Evolutionary conservation across 192 early-diverging fungal species (phyloP).

Genomic region (Jimgerdemannia flammicorona): DNA sequence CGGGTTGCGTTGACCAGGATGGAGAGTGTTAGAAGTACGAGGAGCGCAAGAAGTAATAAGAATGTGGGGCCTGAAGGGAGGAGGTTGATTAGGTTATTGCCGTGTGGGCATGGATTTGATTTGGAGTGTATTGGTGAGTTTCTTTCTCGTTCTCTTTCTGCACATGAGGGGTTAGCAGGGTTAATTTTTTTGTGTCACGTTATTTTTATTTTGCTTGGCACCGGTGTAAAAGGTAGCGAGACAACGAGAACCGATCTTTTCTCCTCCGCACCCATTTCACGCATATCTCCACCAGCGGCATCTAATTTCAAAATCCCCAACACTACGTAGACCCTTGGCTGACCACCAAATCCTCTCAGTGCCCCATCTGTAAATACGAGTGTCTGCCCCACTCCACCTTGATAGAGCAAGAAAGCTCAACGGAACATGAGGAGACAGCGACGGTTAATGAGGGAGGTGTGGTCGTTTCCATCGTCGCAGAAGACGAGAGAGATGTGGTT

Average conservation of each 20-base stretch:
- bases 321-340: background rate
- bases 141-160: background rate
- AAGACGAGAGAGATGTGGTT: too few species aligned
- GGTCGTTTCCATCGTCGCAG: too few species aligned
- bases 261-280: background rate
- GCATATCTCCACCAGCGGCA: background rate
- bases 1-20: background rate
- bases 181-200: background rate
- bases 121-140: constrained; percentile 30
- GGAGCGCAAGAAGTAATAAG: background rate
- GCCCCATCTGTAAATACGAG: constrained; percentile 1
- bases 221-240: too few species aligned
- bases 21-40: background rate
- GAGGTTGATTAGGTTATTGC: constrained; percentile 22
- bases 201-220: background rate
- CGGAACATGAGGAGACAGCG: too few species aligned
- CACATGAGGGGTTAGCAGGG: too few species aligned
- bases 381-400: background rate
- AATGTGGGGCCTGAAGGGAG: background rate
- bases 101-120: constrained; percentile 37
- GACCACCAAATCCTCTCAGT: background rate
- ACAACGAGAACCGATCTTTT: background rate
- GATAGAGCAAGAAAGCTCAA: too few species aligned
- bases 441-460: too few species aligned
- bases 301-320: background rate